Base-by-base conservation (phyloP, 306 rosid genomes). In the Sechiopsis laciniata region DNA sequence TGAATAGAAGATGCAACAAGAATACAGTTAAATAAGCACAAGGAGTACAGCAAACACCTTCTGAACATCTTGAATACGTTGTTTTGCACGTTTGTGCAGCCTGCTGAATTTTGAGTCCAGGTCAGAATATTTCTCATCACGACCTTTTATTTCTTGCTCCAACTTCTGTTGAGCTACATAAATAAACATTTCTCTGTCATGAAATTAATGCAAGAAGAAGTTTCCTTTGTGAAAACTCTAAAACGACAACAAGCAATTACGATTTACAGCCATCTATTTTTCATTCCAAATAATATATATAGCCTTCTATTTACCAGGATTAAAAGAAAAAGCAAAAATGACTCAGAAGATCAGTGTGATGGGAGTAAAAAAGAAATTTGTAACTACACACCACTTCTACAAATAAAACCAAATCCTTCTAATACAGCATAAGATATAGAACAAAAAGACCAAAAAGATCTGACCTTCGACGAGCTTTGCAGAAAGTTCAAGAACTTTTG, bases 81-180 rank as follows among this genome's bases (percentile, higher is more conserved):
- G 99, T 79, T 95, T 95, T 60, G 99, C 99, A 78, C 99, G 85
- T 82, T 95, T 95, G 78, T 91, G 99, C 82, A 95, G 97, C 86
- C 97, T 83, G 76, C 80, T 86, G 74, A 95, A 88, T 82, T 95
- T 95, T 35, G 85, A 80, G 74, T 95, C 99, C 53, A 95, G 96
- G 79, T 95, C 99, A 48, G 92, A 40, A 81, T 95, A 91, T 88
- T 91, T 95, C 82, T 88, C 99, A 21, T 95, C 99, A 16, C 90
- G 92, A 42, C 84, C 99, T 85, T 88, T 91, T 71, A 88, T 88
- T 83, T 91, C 97, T 73, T 84, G 88, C 78, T 95, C 91, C 57
- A 87, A 69, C 81, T 89, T 89, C 65, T 72, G 87, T 81, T 88
- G 86, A 76, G 96, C 99, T 91, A 68, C 82, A 76, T 75, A 81